Percentiles rank a stretch among this genome's conserved stretches.
phyloP scores from a whole-genome alignment of 1,284 basidiomycete species.

The Cerioporus squamosus region DNA sequence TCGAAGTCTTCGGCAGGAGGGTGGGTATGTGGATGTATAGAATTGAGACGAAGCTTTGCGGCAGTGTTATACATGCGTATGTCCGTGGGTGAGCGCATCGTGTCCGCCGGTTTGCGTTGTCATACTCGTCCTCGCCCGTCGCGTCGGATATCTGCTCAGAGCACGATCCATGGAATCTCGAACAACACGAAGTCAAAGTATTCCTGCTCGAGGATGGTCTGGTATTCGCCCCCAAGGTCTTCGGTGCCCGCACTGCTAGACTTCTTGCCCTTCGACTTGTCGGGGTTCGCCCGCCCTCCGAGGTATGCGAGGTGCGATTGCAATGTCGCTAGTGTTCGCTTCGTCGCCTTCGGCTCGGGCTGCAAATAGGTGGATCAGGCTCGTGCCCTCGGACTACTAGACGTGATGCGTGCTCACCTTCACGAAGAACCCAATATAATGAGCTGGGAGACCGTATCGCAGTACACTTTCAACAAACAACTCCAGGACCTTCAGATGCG shows the following conservation, averaged over 20 bases:
- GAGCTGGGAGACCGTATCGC: constrained; percentile 93
- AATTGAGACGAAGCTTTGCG: constrained; percentile 5
- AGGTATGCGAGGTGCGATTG: constrained; percentile 85
- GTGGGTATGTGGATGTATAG: constrained; percentile 10
- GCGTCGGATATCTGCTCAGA: constrained; percentile 13
- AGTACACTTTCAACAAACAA: constrained; percentile 96
- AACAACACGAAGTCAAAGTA: constrained; percentile 93
- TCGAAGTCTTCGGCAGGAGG: too few relatives aligned
- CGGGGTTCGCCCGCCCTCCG: constrained; percentile 62
- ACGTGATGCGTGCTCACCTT: constrained; percentile 57
- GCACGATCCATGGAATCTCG: constrained; percentile 79
- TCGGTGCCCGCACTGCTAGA: constrained; percentile 44
- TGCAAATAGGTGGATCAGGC: constrained; percentile 36
- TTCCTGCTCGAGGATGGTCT: constrained; percentile 90
- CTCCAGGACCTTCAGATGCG: constrained; percentile 92
- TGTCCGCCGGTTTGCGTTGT: constrained; percentile 2
- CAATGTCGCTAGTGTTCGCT: constrained; percentile 79
- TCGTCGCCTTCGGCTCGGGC: constrained; percentile 88
- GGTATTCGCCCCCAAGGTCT: constrained; percentile 86
- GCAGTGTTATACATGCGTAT: constrained; percentile 18
- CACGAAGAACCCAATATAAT: constrained; percentile 84
- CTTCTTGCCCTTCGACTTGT: constrained; percentile 38
- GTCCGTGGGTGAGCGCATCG: constrained; percentile 6
- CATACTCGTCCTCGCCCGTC: neutral
- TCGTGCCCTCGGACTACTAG: neutral